Evolutionary conservation across 2,329 filamentous ascomycete species (phyloP), one percentile per base, ranked within the genome.

Genomic region (Aspergillus fumigatus): DNA sequence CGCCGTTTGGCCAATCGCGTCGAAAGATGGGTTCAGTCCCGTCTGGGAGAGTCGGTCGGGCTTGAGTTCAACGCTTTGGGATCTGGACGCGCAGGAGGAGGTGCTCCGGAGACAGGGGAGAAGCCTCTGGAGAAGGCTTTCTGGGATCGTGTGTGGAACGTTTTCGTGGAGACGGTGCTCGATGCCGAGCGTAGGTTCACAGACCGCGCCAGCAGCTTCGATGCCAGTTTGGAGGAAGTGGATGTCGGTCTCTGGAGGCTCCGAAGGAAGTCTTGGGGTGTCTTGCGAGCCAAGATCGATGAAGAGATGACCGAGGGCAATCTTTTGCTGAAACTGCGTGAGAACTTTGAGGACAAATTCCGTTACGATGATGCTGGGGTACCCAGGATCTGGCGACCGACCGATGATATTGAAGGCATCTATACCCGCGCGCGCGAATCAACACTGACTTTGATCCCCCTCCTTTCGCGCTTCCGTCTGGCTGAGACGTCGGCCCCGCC

Each of bases 291-390:
- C 58, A 94, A 90, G 79, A 89, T 99, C 60, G 93, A 97, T 38
- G 94, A 99, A 70, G 94, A 99, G 75, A 90, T 97, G 70, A 96
- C 96, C 86, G 94, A 97, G 77, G 93, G 93, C 67, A 99, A 97
- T 70, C 86, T 99, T 53, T 79, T 97, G 35, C 81, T 97, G 65
- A 99, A 99, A 79, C 84, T 99, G 52, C 86, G 94, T 38, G 94
- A 99, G 75, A 97, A 97, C 78, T 99, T 99, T 65, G 94, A 99
- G 76, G 94, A 99, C 78, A 97, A 96, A 76, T 99, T 99, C 83
- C 88, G 94, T 62, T 99, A 99, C 68, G 94, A 99, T 67, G 92
- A 97, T 58, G 86, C 87, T 6, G 94, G 94, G 26, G 94, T 99
- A 4, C 94, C 94, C 4, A 84, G 94, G 58, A 96, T 99, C 74